Percentiles rank a stretch among this genome's conserved stretches.
Conservation (phyloP, 768 basidiomycete genomes). For the Leccinum boreale region DNA sequence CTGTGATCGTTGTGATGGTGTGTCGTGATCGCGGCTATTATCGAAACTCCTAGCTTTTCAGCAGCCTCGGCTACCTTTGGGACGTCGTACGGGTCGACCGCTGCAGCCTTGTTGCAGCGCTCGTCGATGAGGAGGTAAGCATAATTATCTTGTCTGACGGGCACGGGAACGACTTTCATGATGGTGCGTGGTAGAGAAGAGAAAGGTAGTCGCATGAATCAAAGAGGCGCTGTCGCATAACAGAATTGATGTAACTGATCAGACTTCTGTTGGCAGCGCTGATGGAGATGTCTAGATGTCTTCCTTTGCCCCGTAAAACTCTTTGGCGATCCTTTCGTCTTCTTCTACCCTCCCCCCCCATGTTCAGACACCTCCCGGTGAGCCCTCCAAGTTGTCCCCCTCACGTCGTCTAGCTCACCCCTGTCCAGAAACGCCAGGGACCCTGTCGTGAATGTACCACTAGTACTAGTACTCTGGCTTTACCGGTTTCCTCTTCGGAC, state of each 20-base stretch:
- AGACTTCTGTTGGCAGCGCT: neutral
- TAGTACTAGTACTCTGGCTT: neutral
- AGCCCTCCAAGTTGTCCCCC: neutral
- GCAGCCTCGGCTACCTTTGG: slow-evolving; percentile 65
- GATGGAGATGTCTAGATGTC: neutral
- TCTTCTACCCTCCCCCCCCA: neutral
- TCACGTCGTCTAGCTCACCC: slow-evolving; percentile 4
- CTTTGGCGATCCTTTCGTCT: neutral
- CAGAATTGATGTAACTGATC: neutral
- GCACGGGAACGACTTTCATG: slow-evolving; percentile 80
- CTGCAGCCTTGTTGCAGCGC: slow-evolving; percentile 62
- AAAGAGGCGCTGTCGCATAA: slow-evolving; percentile 12
- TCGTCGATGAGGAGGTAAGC: slow-evolving; percentile 81
- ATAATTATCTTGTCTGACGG: slow-evolving; percentile 80
- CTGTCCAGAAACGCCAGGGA: neutral
- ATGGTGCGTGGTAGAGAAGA: slow-evolving; percentile 17
- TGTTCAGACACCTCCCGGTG: neutral
- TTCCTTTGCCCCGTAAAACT: neutral
- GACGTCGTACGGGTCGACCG: slow-evolving; percentile 79
- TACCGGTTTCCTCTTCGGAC: neutral
- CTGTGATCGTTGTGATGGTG: slow-evolving; percentile 92
- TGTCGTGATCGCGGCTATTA: slow-evolving; percentile 80
- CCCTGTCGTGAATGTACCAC: neutral
- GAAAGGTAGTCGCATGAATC: slow-evolving; percentile 8
- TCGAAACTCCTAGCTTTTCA: slow-evolving; percentile 53